Base-by-base conservation (phyloP, 768 basidiomycete genomes). In the Pholiota microspora region DNA sequence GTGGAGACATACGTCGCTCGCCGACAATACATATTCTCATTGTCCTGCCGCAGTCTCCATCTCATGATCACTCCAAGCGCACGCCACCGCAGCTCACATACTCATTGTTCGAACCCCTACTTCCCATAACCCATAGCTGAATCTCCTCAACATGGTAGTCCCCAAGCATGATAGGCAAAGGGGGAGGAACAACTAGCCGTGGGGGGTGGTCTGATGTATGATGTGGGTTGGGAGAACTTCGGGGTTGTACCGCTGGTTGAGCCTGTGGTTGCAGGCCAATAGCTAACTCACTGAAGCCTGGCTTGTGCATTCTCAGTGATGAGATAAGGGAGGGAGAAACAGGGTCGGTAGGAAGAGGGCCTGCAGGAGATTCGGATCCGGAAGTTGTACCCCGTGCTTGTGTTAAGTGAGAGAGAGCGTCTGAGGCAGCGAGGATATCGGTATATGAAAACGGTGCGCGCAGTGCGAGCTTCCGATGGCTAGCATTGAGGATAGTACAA, bases 51-150 rank as follows among this genome's bases (percentile, higher is more conserved):
- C n/a, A n/a, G n/a, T n/a, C n/a, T n/a, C n/a, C n/a, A n/a, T n/a
- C n/a, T n/a, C n/a, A n/a, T n/a, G n/a, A n/a, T 36, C 35, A 57
- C 60, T 66, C 61, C 57, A 65, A 54, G 36, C 51, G 45, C 16
- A 75, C 63, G 1, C 73, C 71, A 3, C 74, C 75, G 53, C 70
- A 76, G 56, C 76, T 79, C 15, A 83, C 74, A 61, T 89, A 90
- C 64, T 82, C 85, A 12, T 82, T 84, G 55, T 85, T 76, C 0
- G 73, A 73, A 0, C 82, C 85, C 59, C 76, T 77, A 59, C 86
- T 87, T 0, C 88, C 85, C 88, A 89, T 88, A 40, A 76, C 72
- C 71, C 86, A 89, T 28, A 89, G 71, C 64, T 89, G 82, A 9
- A 89, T 68, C 58, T 83, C 80, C 28, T 75, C 65, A 7, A 87